These are phyloP conservation scores for Phyllostachys edulis DNA, from an alignment of 176 grass and related monocot species.

Conservation along the genomic window DNA sequence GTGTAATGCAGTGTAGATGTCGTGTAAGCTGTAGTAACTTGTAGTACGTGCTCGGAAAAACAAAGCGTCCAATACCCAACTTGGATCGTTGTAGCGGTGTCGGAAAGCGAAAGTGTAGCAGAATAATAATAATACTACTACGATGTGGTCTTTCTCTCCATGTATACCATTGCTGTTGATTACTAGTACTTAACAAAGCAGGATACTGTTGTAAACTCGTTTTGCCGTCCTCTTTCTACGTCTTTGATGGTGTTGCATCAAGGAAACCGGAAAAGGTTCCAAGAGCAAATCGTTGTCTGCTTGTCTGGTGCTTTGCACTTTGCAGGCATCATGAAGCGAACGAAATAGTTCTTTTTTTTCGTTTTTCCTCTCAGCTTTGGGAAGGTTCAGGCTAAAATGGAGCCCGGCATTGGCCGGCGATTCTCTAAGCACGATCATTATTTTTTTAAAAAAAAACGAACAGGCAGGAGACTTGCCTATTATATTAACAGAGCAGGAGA, in stretches of 20 bases:
- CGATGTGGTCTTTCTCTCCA: neutral
- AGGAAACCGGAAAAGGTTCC: slow-evolving; percentile 30
- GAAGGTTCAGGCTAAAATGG: slow-evolving; percentile 18
- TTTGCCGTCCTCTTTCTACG: neutral
- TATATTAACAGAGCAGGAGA: too few species aligned
- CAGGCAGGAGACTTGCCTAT: too few species aligned
- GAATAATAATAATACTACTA: neutral
- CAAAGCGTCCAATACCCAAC: neutral
- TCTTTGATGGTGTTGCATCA: slow-evolving; percentile 8
- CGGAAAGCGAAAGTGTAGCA: slow-evolving; percentile 42
- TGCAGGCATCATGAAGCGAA: slow-evolving; percentile 18
- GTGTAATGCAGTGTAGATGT: slow-evolving; percentile 26
- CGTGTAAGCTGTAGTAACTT: slow-evolving; percentile 41
- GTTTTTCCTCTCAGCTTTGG: slow-evolving; percentile 2
- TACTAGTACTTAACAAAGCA: neutral
- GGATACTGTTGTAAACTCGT: slow-evolving; percentile 24
- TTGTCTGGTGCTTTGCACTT: slow-evolving; percentile 25
- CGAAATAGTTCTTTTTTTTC: slow-evolving; percentile 18
- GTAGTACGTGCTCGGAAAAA: neutral
- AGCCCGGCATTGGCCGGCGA: neutral
- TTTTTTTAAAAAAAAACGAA: too few species aligned
- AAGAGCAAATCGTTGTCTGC: slow-evolving; percentile 27
- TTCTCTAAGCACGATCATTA: slow-evolving; percentile 15
- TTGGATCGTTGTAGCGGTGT: slow-evolving; percentile 37
- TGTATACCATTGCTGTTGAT: slow-evolving; percentile 10